A percentile compares a stretch with the other conserved stretches of the same genome.
These are phyloP conservation scores for Fusarium albidum DNA, from an alignment of 2,329 filamentous ascomycete species.

Conservation along the genomic window DNA sequence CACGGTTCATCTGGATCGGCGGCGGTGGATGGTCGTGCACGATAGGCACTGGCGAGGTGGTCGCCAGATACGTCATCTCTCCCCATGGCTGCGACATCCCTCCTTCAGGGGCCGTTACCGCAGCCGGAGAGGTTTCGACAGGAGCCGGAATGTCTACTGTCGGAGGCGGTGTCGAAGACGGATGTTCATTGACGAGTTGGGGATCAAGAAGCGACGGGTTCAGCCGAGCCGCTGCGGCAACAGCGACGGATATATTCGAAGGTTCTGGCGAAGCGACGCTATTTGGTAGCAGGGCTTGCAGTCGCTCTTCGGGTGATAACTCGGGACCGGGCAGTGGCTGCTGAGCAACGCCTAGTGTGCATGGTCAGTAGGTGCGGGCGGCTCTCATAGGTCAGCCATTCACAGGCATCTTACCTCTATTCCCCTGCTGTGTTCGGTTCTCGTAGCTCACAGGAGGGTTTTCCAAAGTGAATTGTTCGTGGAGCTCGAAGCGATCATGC, in stretches of 20 bases:
- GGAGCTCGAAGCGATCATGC: constrained; percentile 58
- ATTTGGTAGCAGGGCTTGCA: constrained; percentile 55
- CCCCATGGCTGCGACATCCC: constrained; percentile 57
- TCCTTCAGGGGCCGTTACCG: constrained; percentile 35
- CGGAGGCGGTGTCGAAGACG: constrained; percentile 43
- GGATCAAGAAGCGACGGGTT: constrained; percentile 64
- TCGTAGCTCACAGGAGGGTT: constrained; percentile 63
- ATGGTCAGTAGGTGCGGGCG: constrained; percentile 15
- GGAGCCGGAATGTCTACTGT: constrained; percentile 33
- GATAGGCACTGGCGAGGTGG: constrained; percentile 44
- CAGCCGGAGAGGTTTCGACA: constrained; percentile 33
- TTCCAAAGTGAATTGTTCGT: constrained; percentile 67
- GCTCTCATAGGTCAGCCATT: background rate
- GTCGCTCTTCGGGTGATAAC: constrained; percentile 57
- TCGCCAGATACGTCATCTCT: constrained; percentile 59
- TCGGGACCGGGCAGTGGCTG: constrained; percentile 43
- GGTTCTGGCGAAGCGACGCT: constrained; percentile 52
- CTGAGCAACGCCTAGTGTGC: constrained; percentile 28
- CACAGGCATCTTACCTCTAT: constrained; percentile 34
- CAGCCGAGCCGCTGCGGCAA: constrained; percentile 63
- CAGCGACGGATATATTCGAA: constrained; percentile 63
- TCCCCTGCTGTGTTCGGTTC: constrained; percentile 36
- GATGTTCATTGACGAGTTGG: constrained; percentile 49
- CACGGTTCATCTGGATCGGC: constrained; percentile 48
- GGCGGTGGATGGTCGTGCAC: constrained; percentile 43